Percentiles rank a stretch among this genome's conserved stretches.
Evolutionary conservation across 805 yeast genomes (phyloP).

Genomic region (Yarrowia sp.): DNA sequence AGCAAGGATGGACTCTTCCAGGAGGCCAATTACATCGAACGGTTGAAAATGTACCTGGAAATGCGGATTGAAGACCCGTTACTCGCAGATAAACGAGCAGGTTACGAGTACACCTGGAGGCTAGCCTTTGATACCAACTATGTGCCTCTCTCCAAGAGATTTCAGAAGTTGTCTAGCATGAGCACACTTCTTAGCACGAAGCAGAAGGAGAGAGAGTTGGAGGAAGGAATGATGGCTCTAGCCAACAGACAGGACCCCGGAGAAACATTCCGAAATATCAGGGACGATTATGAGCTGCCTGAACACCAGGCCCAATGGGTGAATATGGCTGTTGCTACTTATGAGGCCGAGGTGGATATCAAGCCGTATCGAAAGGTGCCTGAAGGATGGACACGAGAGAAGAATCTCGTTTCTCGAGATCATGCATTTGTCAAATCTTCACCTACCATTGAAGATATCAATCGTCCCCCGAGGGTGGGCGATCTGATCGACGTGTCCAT

Average conservation of each 20-base stretch:
- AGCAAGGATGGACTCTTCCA: neutral
- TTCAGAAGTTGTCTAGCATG: neutral
- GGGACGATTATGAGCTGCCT: neutral
- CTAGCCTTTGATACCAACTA: neutral
- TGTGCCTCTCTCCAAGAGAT: neutral
- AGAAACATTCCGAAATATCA: neutral
- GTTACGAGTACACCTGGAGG: neutral
- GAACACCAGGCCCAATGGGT: neutral
- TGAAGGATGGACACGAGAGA: neutral
- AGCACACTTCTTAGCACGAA: neutral
- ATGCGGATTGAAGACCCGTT: constrained; percentile 5
- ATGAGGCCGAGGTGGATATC: neutral
- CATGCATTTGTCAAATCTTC: neutral
- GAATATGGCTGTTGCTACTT: neutral
- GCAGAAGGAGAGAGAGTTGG: neutral
- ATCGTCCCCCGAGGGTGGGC: neutral
- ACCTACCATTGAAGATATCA: constrained; percentile 2
- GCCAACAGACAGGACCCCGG: neutral
- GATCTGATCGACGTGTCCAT: constrained; percentile 6
- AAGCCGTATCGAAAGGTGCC: neutral
- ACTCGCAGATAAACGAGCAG: neutral
- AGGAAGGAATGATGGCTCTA: neutral
- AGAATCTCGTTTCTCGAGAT: neutral
- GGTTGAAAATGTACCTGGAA: neutral
- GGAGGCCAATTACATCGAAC: neutral